phyloP scores from a whole-genome alignment of 2,329 filamentous ascomycete species.

The Phialemoniopsis sp. region DNA sequence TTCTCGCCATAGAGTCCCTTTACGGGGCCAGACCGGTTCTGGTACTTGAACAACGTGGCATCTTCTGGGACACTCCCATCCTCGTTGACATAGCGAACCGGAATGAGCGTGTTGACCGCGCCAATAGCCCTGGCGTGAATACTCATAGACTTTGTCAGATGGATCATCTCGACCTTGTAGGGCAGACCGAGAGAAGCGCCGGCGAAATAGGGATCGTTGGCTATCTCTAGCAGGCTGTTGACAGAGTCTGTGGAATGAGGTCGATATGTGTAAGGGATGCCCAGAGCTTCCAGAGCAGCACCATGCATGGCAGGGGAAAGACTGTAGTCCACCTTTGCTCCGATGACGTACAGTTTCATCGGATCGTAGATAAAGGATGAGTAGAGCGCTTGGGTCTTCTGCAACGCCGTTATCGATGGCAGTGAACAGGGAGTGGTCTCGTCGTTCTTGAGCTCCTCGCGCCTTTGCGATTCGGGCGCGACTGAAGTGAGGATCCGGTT shows the following conservation, averaged over 20 bases:
- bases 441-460: slow-evolving; percentile 4
- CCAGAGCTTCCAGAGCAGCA: slow-evolving; percentile 61
- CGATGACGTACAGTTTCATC: slow-evolving; percentile 54
- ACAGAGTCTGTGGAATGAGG: slow-evolving; percentile 60
- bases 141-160: slow-evolving; percentile 64
- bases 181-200: slow-evolving; percentile 69
- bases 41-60: slow-evolving; percentile 31
- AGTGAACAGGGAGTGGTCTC: slow-evolving; percentile 2
- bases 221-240: slow-evolving; percentile 58
- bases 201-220: slow-evolving; percentile 64
- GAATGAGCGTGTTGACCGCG: slow-evolving; percentile 72
- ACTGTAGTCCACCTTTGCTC: slow-evolving; percentile 68
- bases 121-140: slow-evolving; percentile 71
- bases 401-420: slow-evolving; percentile 49
- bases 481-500: slow-evolving; percentile 63
- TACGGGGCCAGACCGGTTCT: slow-evolving; percentile 62
- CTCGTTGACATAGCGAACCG: slow-evolving; percentile 56
- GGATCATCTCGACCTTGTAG: slow-evolving; percentile 71
- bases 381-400: slow-evolving; percentile 63
- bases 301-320: slow-evolving; percentile 77
- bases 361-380: slow-evolving; percentile 63
- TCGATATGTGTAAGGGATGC: slow-evolving; percentile 65
- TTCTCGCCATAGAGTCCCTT: slow-evolving; percentile 73
- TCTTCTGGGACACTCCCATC: slow-evolving; percentile 42
- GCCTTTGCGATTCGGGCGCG: slow-evolving; percentile 33